Conservation (phyloP, 2,329 filamentous ascomycete genomes). For the Colletotrichum trifolii region DNA sequence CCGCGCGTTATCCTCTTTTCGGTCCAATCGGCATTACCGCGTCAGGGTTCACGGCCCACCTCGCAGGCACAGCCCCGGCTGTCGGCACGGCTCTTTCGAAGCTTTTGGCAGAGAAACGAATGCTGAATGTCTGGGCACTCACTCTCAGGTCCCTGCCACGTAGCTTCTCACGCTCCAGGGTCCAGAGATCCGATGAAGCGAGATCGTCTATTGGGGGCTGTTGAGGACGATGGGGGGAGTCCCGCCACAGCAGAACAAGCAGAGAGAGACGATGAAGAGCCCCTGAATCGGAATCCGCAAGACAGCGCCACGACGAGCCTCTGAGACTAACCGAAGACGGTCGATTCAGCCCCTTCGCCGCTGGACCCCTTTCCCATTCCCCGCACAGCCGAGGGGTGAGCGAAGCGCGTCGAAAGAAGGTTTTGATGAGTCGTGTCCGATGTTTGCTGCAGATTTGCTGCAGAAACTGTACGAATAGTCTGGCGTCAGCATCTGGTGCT, state of each 20-base stretch:
- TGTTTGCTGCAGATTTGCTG: conserved; percentile 4
- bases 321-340: conserved; percentile 3
- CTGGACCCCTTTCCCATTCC: conserved; percentile 5
- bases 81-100: conserved; percentile 29
- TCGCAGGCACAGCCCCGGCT: conserved; percentile 32
- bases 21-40: conserved; percentile 36
- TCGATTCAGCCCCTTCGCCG: conserved; percentile 16
- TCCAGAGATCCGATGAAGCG: neutral
- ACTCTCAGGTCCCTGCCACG: conserved; percentile 29
- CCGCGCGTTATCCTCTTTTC: conserved; percentile 31
- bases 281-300: conserved; percentile 13
- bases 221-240: neutral
- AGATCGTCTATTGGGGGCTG: neutral
- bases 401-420: conserved; percentile 11
- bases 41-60: conserved; percentile 35
- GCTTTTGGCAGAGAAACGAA: conserved; percentile 17
- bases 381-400: conserved; percentile 24
- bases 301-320: conserved; percentile 19
- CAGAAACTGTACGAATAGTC: neutral
- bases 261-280: neutral
- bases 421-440: conserved; percentile 19
- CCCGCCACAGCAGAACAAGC: neutral
- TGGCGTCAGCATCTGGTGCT: neutral
- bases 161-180: conserved; percentile 25
- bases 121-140: conserved; percentile 29